Percentiles rank a stretch among this genome's conserved stretches.
Evolutionary conservation across 371 early-diverging fungal species (phyloP).

Genomic region (Globomyces sp.): DNA sequence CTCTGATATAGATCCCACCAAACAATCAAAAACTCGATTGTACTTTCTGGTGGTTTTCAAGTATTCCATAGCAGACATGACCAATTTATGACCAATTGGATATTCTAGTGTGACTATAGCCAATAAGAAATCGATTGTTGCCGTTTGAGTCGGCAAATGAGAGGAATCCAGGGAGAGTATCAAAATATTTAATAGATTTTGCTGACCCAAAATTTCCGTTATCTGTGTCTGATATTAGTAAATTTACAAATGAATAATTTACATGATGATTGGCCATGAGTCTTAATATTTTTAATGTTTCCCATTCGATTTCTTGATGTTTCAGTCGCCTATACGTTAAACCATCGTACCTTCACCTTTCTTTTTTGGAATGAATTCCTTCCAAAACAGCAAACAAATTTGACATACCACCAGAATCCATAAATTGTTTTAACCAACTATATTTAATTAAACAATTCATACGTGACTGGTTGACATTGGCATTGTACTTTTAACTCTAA

Average conservation of each 20-base stretch:
- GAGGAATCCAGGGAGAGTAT: conserved; percentile 42
- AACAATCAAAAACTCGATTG: conserved; percentile 24
- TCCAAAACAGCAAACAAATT: conserved; percentile 30
- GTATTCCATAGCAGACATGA: conserved; percentile 35
- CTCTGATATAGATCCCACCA: conserved; percentile 25
- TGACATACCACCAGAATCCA: conserved; percentile 35
- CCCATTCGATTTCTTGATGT: conserved; percentile 39
- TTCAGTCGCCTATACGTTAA: conserved; percentile 8
- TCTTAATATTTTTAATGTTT: conserved; percentile 37
- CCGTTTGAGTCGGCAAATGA: conserved; percentile 29
- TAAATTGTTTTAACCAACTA: conserved; percentile 33
- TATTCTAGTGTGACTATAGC: conserved; percentile 38
- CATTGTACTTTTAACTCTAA: conserved; percentile 33
- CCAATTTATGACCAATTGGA: conserved; percentile 41
- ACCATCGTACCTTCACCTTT: conserved; percentile 18
- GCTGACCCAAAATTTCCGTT: conserved; percentile 29
- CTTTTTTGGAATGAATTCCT: conserved; percentile 33
- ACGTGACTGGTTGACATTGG: conserved; percentile 21
- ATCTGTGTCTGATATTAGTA: conserved; percentile 27
- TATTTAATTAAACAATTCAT: too few relatives aligned
- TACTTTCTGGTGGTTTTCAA: conserved; percentile 20
- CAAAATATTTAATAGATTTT: conserved; percentile 32
- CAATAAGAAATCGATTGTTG: conserved; percentile 39
- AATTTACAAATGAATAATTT: conserved; percentile 4
- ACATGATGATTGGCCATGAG: conserved; percentile 30